phyloP scores from a whole-genome alignment of 306 rosid genomes.

The Lathyrus aphaca region DNA sequence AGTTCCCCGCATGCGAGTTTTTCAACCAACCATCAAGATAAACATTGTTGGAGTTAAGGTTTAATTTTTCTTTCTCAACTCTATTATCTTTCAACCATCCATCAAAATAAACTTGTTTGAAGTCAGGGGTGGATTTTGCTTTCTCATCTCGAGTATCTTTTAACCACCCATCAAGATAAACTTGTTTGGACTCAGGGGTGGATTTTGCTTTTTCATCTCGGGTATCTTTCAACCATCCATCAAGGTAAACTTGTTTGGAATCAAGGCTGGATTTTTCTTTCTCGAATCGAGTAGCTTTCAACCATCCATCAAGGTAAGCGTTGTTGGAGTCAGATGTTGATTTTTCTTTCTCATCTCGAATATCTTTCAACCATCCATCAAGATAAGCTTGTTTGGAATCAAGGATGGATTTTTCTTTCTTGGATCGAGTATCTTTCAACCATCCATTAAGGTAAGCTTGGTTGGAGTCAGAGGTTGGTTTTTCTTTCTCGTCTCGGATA shows the following conservation, averaged over 20 bases:
- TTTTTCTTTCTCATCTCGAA: not conserved
- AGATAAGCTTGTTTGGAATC: too few species aligned
- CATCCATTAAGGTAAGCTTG: slow-evolving; percentile 18
- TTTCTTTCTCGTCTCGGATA: not conserved
- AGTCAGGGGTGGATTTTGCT: not conserved
- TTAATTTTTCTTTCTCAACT: not conserved
- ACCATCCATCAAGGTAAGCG: slow-evolving; percentile 22
- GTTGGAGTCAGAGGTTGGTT: not conserved
- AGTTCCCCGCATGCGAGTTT: too few species aligned
- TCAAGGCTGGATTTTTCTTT: not conserved
- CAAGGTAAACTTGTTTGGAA: not conserved
- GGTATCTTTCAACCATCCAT: not conserved
- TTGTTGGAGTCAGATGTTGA: not conserved
- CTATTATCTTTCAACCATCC: not conserved
- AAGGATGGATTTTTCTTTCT: not conserved
- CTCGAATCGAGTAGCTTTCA: not conserved
- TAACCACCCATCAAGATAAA: slow-evolving; percentile 11
- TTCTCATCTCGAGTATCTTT: not conserved
- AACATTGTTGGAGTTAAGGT: not conserved
- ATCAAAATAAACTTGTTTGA: not conserved
- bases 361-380: too few species aligned
- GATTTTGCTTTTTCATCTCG: not conserved
- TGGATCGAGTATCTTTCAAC: not conserved
- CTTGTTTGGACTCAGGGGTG: not conserved
- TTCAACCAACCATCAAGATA: slow-evolving; percentile 5